Evolutionary conservation across 2,329 filamentous ascomycete genomes (phyloP).

Genomic region (Aspergillus sp.): DNA sequence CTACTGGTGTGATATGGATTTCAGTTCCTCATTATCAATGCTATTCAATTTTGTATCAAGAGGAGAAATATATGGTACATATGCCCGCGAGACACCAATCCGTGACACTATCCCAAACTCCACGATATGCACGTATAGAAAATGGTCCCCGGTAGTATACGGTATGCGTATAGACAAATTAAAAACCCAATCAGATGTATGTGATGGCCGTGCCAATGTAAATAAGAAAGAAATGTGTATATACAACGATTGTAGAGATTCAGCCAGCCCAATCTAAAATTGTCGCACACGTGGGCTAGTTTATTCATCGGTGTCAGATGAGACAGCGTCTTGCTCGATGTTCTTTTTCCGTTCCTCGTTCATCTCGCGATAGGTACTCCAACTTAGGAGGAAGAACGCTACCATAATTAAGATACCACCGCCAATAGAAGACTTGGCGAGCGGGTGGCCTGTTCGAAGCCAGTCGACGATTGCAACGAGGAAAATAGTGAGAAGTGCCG

Average conservation of each 20-base stretch:
- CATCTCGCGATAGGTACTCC: slow-evolving; percentile 93
- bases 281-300: neutral
- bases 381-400: slow-evolving; percentile 84
- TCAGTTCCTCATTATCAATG: neutral
- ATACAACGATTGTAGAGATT: neutral
- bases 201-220: neutral
- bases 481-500: slow-evolving; percentile 93
- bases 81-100: neutral
- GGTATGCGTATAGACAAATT: neutral
- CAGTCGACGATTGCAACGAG: slow-evolving; percentile 92
- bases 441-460: slow-evolving; percentile 73
- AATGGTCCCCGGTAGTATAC: neutral
- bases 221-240: neutral
- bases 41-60: neutral
- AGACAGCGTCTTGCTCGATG: slow-evolving; percentile 41
- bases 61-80: neutral
- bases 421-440: slow-evolving; percentile 71
- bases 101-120: neutral
- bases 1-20: neutral
- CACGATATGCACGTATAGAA: neutral
- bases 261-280: neutral
- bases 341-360: slow-evolving; percentile 72
- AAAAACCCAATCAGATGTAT: neutral
- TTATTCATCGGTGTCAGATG: slow-evolving; percentile 44
- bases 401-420: slow-evolving; percentile 86